Percentiles rank a stretch among this genome's conserved stretches.
phyloP scores from a whole-genome alignment of 202 grass and related monocot genomes.

The Brachypodium distachyon region DNA sequence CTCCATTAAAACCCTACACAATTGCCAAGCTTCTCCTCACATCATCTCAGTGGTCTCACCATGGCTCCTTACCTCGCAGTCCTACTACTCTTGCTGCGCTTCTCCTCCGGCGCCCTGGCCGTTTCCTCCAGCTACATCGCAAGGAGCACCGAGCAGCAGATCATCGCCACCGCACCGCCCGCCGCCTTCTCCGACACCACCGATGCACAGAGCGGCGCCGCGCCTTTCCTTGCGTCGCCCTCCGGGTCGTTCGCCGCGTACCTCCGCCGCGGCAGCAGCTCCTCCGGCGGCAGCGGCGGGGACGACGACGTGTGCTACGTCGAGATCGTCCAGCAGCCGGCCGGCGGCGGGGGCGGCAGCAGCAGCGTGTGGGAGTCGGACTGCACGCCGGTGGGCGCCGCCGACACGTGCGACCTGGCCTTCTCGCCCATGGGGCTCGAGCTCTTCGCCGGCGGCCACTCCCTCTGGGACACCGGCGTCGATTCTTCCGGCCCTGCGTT shows the following conservation, averaged over 20 bases:
- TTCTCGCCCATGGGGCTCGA: slow-evolving; percentile 47
- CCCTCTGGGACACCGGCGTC: slow-evolving; percentile 37
- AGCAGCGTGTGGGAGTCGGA: slow-evolving; percentile 35
- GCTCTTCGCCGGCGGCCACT: slow-evolving; percentile 45
- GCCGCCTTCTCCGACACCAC: not conserved
- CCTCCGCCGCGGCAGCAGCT: slow-evolving; percentile 11
- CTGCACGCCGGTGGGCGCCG: slow-evolving; percentile 31
- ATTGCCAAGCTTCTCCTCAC: not conserved
- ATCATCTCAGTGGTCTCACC: not conserved
- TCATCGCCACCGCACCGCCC: slow-evolving; percentile 24
- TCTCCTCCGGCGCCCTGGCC: slow-evolving; percentile 15
- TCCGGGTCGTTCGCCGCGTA: slow-evolving; percentile 33
- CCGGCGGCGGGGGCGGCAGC: not conserved
- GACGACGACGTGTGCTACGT: slow-evolving; percentile 30
- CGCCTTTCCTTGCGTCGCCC: slow-evolving; percentile 35
- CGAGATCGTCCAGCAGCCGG: slow-evolving; percentile 24
- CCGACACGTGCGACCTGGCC: slow-evolving; percentile 35
- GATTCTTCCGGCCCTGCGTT: slow-evolving; percentile 13
- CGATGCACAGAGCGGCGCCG: slow-evolving; percentile 12
- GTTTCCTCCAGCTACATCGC: slow-evolving; percentile 25
- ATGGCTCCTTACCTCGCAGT: slow-evolving; percentile 25
- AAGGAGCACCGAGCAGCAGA: slow-evolving; percentile 25
- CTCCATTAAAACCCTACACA: slow-evolving; percentile 22
- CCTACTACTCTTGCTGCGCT: slow-evolving; percentile 13
- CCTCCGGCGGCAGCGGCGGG: not conserved